A percentile compares a stretch with the other conserved stretches of the same genome.
These are phyloP conservation scores for Albizia julibrissin DNA, from an alignment of 306 rosid species.

Conservation along the genomic window DNA sequence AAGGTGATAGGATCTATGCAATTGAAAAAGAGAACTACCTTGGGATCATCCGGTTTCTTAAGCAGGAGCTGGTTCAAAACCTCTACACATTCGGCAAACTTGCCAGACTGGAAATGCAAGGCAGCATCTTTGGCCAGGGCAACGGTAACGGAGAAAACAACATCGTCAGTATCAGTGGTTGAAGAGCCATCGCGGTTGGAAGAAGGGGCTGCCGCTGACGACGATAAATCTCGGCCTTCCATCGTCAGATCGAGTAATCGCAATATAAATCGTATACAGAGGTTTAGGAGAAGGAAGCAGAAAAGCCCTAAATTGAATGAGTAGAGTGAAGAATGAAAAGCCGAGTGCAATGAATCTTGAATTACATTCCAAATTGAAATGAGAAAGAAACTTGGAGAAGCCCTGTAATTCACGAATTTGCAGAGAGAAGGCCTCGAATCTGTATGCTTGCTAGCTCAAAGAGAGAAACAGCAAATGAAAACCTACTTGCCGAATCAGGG, in stretches of 20 bases:
- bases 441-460: slow-evolving; percentile 24
- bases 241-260: slow-evolving; percentile 73
- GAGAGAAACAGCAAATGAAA: slow-evolving; percentile 23
- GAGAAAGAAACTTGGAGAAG: neutral
- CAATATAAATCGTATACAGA: slow-evolving; percentile 34
- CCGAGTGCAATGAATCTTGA: slow-evolving; percentile 28
- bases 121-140: slow-evolving; percentile 84
- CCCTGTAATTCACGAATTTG: slow-evolving; percentile 14
- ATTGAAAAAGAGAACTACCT: slow-evolving; percentile 49
- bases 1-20: neutral
- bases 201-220: slow-evolving; percentile 43
- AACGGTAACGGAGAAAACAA: slow-evolving; percentile 50
- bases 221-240: slow-evolving; percentile 74
- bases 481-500: slow-evolving; percentile 50
- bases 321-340: slow-evolving; percentile 17
- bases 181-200: slow-evolving; percentile 67
- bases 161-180: slow-evolving; percentile 62
- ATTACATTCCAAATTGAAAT: slow-evolving; percentile 44
- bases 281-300: slow-evolving; percentile 34
- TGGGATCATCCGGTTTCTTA: slow-evolving; percentile 83
- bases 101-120: slow-evolving; percentile 79
- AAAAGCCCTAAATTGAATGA: slow-evolving; percentile 46
- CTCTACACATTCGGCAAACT: slow-evolving; percentile 72
- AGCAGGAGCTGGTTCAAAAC: slow-evolving; percentile 74
- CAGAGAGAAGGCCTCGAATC: slow-evolving; percentile 37